These are phyloP conservation scores for Didymella lethalis DNA, from an alignment of 2,329 filamentous ascomycete genomes.

Conservation along the genomic window DNA sequence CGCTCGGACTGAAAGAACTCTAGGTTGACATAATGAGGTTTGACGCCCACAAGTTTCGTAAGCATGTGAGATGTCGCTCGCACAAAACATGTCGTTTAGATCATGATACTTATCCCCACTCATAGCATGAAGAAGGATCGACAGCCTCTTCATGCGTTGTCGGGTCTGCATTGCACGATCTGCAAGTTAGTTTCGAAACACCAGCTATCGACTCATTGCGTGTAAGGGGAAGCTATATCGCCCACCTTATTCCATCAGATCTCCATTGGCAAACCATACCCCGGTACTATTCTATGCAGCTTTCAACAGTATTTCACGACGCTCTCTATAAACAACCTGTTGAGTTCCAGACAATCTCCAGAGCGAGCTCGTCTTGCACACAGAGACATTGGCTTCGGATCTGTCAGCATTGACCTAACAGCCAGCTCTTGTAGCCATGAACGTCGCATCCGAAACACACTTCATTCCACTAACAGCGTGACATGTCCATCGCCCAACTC, in stretches of 20 bases:
- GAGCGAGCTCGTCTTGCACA: neutral
- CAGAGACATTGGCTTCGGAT: neutral
- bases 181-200: slow-evolving; percentile 16
- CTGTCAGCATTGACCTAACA: neutral
- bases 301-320: neutral
- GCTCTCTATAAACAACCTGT: neutral
- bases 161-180: slow-evolving; percentile 5
- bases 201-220: slow-evolving; percentile 10
- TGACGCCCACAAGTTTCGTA: neutral
- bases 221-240: slow-evolving; percentile 17
- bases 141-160: slow-evolving; percentile 1
- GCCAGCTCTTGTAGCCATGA: neutral
- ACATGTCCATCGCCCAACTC: slow-evolving; percentile 1
- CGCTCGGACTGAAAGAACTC: neutral
- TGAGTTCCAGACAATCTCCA: neutral
- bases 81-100: neutral
- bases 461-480: slow-evolving; percentile 1
- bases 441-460: slow-evolving; percentile 7
- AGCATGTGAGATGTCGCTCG: neutral
- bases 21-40: slow-evolving; percentile 7
- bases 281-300: neutral
- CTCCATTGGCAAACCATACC: slow-evolving; percentile 7
- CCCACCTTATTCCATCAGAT: slow-evolving; percentile 13
- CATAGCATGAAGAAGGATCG: neutral
- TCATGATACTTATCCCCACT: neutral